These are phyloP conservation scores for Mesembryanthemum crystallinum DNA, from an alignment of 148 eudicot species.

Conservation along the genomic window DNA sequence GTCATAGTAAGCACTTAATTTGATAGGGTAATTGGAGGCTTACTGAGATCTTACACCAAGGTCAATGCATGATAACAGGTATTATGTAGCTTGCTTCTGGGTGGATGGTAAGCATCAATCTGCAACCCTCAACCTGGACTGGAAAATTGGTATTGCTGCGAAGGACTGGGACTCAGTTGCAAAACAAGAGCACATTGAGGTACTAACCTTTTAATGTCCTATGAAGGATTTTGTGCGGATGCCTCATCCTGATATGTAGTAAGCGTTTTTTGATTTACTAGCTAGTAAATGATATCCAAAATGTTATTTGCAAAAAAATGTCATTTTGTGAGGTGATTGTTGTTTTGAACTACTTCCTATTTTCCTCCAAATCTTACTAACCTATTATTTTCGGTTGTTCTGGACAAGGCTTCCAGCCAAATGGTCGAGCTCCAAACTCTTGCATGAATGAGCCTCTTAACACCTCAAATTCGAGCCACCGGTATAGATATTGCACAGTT, in stretches of 20 bases:
- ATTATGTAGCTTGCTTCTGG: conserved; percentile 71
- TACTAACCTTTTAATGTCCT: conserved; percentile 5
- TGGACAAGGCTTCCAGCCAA: conserved; percentile 40
- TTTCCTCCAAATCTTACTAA: neutral
- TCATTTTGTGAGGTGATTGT: neutral
- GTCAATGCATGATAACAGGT: too few relatives aligned
- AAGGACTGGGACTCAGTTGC: conserved; percentile 88
- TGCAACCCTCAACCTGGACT: conserved; percentile 60
- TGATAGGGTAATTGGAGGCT: too few relatives aligned
- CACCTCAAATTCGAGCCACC: conserved; percentile 37
- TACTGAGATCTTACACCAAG: too few relatives aligned
- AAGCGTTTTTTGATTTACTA: too few relatives aligned
- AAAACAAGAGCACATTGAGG: conserved; percentile 69
- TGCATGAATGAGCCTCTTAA: conserved; percentile 37
- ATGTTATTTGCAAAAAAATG: too few relatives aligned
- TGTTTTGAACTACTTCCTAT: too few relatives aligned
- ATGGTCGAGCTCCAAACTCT: conserved; percentile 47
- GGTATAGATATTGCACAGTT: conserved; percentile 28
- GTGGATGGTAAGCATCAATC: conserved; percentile 40
- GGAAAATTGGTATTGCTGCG: conserved; percentile 69
- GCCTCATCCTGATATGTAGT: neutral
- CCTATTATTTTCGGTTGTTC: neutral
- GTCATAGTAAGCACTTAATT: conserved; percentile 62
- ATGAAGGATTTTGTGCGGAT: neutral
- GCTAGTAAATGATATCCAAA: too few relatives aligned